Base-by-base conservation (phyloP, 2,329 filamentous ascomycete genomes). In the Aspergillus latus region DNA sequence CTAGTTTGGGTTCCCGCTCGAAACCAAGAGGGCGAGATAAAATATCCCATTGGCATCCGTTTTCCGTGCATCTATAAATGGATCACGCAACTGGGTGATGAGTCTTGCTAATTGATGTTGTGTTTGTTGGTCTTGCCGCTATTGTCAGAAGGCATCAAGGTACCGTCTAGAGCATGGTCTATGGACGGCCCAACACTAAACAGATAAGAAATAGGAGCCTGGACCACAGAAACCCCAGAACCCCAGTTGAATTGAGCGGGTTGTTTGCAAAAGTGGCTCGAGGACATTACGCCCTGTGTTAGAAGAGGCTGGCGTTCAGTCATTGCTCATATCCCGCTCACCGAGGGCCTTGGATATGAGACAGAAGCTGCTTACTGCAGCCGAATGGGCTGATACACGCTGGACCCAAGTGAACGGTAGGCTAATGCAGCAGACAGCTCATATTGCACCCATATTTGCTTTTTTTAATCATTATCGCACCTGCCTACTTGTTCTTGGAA, bases 331-430 rank as follows among this genome's bases (percentile, higher is more conserved):
- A 34, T n/a, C n/a, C 2, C 26, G 30, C 26, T 34, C 30, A 30
- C 9, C 11, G 28, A 16, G 9, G 16, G n/a, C 4, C 30, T 30
- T 26, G 5, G 26, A 3, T 3, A 8, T 7, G 16, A 29, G 43
- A 30, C n/a, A n/a, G 3, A 5, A 28, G 43, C 29, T 50, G 48
- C 48, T 42, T 29, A 48, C 21, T 37, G 16, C 21, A 21, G 21
- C 21, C 2, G 21, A 21, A 21, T 21, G 45, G 13, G 11, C 46
- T 16, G 8, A 40, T 39, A 30, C 28, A 21, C 13, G 21, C 13
- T 36, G 13, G 43, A 43, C 42, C 54, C 54, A 32, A 50, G 34
- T 11, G 54, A 48, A 52, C 37, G 54, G 54, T 56, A 56, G 16
- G 32, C 54, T 56, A 52, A 50, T 52, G 48, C 48, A 47, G 36